Conservation (phyloP, 805 yeast species). For the Hyphopichia homilentoma region DNA sequence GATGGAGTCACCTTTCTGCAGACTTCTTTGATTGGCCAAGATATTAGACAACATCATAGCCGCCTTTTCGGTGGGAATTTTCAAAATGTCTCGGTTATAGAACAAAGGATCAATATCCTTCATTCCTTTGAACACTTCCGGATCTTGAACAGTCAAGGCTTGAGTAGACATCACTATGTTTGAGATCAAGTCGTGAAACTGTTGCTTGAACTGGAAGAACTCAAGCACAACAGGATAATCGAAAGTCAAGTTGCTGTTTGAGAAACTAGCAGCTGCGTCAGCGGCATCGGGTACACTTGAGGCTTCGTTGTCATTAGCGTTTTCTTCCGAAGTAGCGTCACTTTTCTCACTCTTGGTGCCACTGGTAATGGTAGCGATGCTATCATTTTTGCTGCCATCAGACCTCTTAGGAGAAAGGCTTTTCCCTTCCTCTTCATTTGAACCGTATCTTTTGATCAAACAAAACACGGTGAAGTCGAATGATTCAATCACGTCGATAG, state of each 20-base stretch:
- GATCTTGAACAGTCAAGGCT: conserved; percentile 65
- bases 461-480: conserved; percentile 58
- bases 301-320: background rate
- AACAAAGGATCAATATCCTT: conserved; percentile 49
- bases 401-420: conserved; percentile 3
- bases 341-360: background rate
- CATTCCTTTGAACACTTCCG: conserved; percentile 66
- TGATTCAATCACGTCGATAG: conserved; percentile 54
- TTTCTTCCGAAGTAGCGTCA: background rate
- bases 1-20: conserved; percentile 26
- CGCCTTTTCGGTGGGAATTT: conserved; percentile 45
- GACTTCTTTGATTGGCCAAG: conserved; percentile 44
- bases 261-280: no score
- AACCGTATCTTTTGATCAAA: conserved; percentile 31
- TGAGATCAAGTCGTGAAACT: conserved; percentile 57
- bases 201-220: conserved; percentile 71
- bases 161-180: conserved; percentile 66
- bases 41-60: conserved; percentile 45
- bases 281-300: no score
- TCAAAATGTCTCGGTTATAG: conserved; percentile 35
- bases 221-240: conserved; percentile 60
- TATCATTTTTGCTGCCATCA: background rate
- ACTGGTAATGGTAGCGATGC: background rate
- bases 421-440: conserved; percentile 14
- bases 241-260: conserved; percentile 25